These are phyloP conservation scores for Adiantum capillusveneris DNA, from an alignment of 75 land plant genomes.

Conservation along the genomic window DNA sequence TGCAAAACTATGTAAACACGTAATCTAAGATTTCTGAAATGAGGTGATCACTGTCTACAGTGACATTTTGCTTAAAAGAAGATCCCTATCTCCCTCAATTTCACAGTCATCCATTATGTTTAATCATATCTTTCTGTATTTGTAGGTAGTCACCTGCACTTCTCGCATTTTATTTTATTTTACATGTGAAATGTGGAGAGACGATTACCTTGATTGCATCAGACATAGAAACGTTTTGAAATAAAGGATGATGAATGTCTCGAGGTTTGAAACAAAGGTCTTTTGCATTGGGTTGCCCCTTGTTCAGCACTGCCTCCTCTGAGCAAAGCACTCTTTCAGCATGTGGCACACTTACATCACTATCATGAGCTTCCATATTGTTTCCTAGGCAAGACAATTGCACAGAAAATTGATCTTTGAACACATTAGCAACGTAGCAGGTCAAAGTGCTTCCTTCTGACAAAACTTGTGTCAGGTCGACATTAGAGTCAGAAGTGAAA, in stretches of 20 bases:
- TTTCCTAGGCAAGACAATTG: slow-evolving; percentile 35
- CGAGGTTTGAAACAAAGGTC: slow-evolving; percentile 78
- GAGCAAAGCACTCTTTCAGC: slow-evolving; percentile 36
- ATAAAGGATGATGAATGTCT: slow-evolving; percentile 88
- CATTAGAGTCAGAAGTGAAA: slow-evolving; percentile 49
- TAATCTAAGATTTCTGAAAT: too few relatives aligned
- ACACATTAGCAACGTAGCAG: slow-evolving; percentile 54
- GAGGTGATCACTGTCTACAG: too few relatives aligned
- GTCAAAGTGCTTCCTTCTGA: slow-evolving; percentile 75
- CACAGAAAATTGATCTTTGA: slow-evolving; percentile 39
- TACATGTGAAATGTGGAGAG: too few relatives aligned
- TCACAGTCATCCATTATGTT: neutral
- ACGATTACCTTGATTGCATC: slow-evolving; percentile 73
- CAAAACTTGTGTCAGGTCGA: slow-evolving; percentile 41
- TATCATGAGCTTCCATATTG: slow-evolving; percentile 47
- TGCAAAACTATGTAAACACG: too few relatives aligned
- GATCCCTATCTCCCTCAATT: neutral
- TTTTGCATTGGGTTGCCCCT: neutral
- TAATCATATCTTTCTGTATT: neutral
- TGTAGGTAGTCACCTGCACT: too few relatives aligned
- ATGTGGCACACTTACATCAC: neutral
- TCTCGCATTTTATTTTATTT: too few relatives aligned
- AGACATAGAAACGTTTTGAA: slow-evolving; percentile 67
- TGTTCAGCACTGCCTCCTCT: slow-evolving; percentile 63
- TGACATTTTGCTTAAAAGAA: neutral